A percentile compares a stretch with the other conserved stretches of the same genome.
Evolutionary conservation across 1,284 basidiomycete species (phyloP).

Genomic region (Tylopilus sp.): DNA sequence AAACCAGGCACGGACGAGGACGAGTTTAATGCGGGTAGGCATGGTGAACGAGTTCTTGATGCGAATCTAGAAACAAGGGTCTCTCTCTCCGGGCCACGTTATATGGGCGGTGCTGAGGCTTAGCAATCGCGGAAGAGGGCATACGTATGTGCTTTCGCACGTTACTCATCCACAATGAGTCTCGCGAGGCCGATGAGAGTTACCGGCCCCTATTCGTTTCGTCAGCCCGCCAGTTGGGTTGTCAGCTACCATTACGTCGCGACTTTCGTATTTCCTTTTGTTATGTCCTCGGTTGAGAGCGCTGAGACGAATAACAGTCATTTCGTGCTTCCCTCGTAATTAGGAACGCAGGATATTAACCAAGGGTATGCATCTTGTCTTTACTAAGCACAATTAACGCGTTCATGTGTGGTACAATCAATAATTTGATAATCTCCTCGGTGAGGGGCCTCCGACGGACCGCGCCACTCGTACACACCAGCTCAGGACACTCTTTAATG

Average conservation of each 20-base stretch:
- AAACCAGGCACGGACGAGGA: slow-evolving; percentile 2
- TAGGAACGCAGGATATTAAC: not conserved
- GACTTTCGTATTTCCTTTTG: not conserved
- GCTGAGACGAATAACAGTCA: not conserved
- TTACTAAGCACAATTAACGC: slow-evolving; percentile 2
- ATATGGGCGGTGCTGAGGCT: not conserved
- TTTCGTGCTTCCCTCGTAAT: not conserved
- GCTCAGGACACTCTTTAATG: not conserved
- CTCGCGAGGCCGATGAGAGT: not conserved
- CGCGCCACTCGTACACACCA: not conserved
- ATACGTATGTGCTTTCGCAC: not conserved
- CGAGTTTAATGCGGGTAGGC: slow-evolving; percentile 10
- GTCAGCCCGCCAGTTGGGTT: not conserved
- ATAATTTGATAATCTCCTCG: slow-evolving; percentile 41
- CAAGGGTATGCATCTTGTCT: not conserved
- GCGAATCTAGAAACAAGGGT: not conserved
- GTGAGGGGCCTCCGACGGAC: too few species aligned
- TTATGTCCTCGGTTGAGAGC: too few species aligned
- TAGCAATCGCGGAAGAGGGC: not conserved
- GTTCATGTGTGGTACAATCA: slow-evolving; percentile 42
- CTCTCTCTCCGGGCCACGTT: not conserved
- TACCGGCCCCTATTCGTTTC: not conserved
- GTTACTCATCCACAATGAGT: not conserved
- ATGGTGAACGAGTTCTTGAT: not conserved
- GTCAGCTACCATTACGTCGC: not conserved